Base-by-base conservation (phyloP, 768 basidiomycete genomes). In the Trametes punicea region DNA sequence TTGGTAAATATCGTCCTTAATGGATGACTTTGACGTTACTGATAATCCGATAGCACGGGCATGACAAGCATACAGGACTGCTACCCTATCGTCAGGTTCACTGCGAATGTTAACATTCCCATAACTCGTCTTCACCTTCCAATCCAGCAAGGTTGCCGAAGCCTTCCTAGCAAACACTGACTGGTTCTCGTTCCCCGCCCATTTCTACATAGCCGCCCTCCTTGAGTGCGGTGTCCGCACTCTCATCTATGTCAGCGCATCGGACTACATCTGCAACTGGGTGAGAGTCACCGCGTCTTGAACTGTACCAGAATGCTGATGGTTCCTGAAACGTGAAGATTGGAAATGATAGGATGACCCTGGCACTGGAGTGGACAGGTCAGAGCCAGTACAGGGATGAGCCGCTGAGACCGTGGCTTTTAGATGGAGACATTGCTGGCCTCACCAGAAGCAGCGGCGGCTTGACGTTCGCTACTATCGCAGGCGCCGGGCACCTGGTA, bases 401-500 rank as follows among this genome's bases (percentile, higher is more conserved):
- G 41, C 63, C 70, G 7, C 70, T 82, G 64, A 70, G 73, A 29
- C 73, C 81, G 7, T 89, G 85, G 85, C 62, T 62, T 1, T 75
- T 87, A 9, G 72, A 78, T 41, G 83, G 79, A 2, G 10, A 46
- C 9, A 62, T 66, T 8, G 86, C 76, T 0, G 87, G 87, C 7
- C 69, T 71, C 62, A 81, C 78, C 25, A 80, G 83, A 64, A 75
- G 72, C 44, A 76, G 74, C 25, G 76, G 75, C 3, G 80, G 80
- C 9, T 69, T 91, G 50, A 86, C 83, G n/a, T 87, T 83, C 66
- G 80, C 77, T 9, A 85, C 81, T 0, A 71, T 88, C 38, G 68
- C 77, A 34, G 84, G 76, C 7, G 88, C 85, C 16, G 88, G 88
- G 10, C 88, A 90, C 71, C 85, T 87, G 83, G 85, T 85, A 40